Base-by-base conservation (phyloP, 139 green algal species). In the Micractinium sp. region DNA sequence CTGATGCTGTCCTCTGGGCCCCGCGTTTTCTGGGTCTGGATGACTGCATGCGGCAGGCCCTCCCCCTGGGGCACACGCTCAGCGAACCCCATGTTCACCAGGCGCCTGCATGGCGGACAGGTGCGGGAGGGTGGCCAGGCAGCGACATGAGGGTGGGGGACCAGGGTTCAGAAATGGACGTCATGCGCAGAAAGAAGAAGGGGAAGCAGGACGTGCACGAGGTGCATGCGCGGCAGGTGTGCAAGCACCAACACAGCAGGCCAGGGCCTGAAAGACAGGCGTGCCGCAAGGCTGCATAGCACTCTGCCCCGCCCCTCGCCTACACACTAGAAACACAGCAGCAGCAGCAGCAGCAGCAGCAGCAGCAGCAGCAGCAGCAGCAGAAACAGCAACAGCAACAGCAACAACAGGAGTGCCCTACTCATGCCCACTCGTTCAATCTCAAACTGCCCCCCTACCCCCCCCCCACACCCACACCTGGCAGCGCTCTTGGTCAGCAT, bases 401-500 rank as follows among this genome's bases (percentile, higher is more conserved):
- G 47, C 47, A 18, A 36, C 71, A 18, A n/a, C 31, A 22, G 74
- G 16, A 41, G 77, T 14, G 4, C 31, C 53, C 47, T 16, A 56
- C 9, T 5, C 47, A 5, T 56, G 47, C 47, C 71, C 31, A 35
- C 71, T 9, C 47, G 9, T 9, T 2, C 78, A 13, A 16, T 15
- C 78, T 9, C 39, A 16, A 19, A 35, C 38, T 20, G 15, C 25
- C 39, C 16, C 78, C 16, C 18, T 38, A 33, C 78, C 23, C 25
- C 14, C 39, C 15, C 23, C 39, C 25, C 20, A 31, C 53, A 2
- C 27, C 0, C 56, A 13, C 82, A 79, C 63, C 63, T 78, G 23
- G 82, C 63, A 33, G 71, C 85, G 71, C 85, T 82, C 71, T 81
- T 88, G 69, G 85, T 82, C 22, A 88, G 74, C 41, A 81, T 82